Evolutionary conservation across 164 flowering plant genomes (phyloP).

Genomic region (Malania oleifera): DNA sequence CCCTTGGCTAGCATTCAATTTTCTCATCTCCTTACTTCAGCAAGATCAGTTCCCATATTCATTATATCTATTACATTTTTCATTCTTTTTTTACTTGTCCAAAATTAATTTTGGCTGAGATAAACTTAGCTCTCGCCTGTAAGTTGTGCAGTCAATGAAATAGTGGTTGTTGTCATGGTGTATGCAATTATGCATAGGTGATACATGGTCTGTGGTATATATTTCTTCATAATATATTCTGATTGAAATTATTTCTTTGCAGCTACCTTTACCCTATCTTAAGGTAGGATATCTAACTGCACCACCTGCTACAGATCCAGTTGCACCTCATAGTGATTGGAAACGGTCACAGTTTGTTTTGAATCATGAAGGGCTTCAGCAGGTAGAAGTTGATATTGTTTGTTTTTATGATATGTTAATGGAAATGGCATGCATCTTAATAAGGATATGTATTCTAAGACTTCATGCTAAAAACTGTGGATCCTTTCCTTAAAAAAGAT

Average conservation of each 20-base stretch:
- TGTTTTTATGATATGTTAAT: too few species aligned
- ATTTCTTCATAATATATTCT: neutral
- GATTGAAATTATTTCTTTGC: conserved; percentile 10
- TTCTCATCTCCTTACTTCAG: too few species aligned
- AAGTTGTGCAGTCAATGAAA: too few species aligned
- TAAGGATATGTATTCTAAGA: neutral
- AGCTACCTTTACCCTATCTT: conserved; percentile 67
- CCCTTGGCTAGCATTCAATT: too few species aligned
- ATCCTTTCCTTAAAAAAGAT: neutral
- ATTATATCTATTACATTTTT: too few species aligned
- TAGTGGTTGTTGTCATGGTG: too few species aligned
- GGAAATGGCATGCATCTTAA: too few species aligned
- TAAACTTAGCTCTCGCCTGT: conserved; percentile 19
- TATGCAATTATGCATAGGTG: too few species aligned
- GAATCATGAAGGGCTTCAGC: conserved; percentile 87
- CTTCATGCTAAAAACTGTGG: neutral
- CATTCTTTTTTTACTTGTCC: too few species aligned
- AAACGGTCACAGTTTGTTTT: conserved; percentile 67
- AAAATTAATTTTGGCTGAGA: neutral
- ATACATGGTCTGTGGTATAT: neutral
- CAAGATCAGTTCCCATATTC: too few species aligned
- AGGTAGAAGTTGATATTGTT: conserved; percentile 36
- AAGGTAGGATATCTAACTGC: conserved; percentile 86
- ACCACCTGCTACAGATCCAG: conserved; percentile 69
- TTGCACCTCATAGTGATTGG: conserved; percentile 95